These are phyloP conservation scores for Colletotrichum echinochloae DNA, from an alignment of 2,329 filamentous ascomycete genomes.

Conservation along the genomic window DNA sequence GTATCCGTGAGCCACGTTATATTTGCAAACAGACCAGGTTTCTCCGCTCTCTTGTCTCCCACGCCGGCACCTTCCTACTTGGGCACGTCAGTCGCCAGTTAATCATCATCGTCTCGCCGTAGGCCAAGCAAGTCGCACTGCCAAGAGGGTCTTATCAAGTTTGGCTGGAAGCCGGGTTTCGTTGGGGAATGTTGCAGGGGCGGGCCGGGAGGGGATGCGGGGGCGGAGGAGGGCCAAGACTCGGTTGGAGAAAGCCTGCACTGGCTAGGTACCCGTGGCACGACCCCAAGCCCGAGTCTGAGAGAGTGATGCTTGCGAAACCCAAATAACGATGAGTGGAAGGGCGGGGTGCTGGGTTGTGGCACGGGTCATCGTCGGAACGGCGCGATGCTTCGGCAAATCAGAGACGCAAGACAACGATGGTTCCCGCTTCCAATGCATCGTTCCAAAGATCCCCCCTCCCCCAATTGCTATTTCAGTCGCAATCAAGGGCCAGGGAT, in stretches of 20 bases:
- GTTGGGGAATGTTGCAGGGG: constrained; percentile 4
- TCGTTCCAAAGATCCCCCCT: not conserved
- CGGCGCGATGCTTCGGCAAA: constrained; percentile 9
- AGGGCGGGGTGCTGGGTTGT: not conserved
- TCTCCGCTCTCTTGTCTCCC: not conserved
- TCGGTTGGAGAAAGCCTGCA: constrained; percentile 4
- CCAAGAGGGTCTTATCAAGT: constrained; percentile 25
- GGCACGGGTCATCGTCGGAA: not conserved
- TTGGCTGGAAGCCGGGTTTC: not conserved
- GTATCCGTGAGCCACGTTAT: not conserved
- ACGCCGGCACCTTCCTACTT: constrained; percentile 31
- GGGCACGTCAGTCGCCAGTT: not conserved
- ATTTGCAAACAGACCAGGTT: not conserved
- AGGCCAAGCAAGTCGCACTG: constrained; percentile 14
- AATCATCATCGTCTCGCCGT: constrained; percentile 2
- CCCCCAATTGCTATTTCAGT: not conserved
- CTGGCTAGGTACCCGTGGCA: not conserved
- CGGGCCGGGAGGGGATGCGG: constrained; percentile 16
- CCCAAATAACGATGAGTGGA: not conserved
- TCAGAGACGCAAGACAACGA: not conserved
- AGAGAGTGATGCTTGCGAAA: not conserved
- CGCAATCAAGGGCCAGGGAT: too few relatives aligned
- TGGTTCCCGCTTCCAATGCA: constrained; percentile 24
- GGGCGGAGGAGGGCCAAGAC: constrained; percentile 16
- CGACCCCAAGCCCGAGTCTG: not conserved